Percentiles rank a stretch among this genome's conserved stretches.
Conservation (phyloP, 257 asterid species). For the Capsicum baccatum region DNA sequence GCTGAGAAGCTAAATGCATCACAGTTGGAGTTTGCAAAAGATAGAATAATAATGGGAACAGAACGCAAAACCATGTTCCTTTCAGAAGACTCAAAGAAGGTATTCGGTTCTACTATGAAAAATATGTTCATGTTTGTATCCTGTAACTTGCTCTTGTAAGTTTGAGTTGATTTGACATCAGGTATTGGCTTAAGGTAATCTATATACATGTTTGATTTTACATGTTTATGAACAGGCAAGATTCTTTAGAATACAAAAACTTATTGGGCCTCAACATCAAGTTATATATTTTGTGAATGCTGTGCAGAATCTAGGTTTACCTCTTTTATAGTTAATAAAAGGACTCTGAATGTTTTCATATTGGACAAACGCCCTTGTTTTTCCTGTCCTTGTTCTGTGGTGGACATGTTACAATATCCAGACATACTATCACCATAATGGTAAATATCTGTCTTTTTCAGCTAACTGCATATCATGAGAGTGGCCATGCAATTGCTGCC, state of each 20-base stretch:
- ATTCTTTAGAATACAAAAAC: neutral
- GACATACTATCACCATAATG: conserved; percentile 8
- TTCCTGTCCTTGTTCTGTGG: conserved; percentile 1
- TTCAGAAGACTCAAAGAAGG: conserved; percentile 96
- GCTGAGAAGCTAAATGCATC: conserved; percentile 81
- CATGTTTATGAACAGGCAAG: conserved; percentile 5
- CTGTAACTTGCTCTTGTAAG: conserved; percentile 3
- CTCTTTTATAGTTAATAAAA: conserved; percentile 1
- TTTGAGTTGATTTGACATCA: conserved; percentile 15
- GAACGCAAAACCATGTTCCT: conserved; percentile 95
- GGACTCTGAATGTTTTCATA: neutral
- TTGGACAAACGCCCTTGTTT: neutral
- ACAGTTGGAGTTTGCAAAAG: conserved; percentile 95
- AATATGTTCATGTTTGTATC: neutral
- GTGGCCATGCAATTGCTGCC: conserved; percentile 97
- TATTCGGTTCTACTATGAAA: conserved; percentile 30
- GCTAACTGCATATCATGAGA: conserved; percentile 98
- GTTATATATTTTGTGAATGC: neutral
- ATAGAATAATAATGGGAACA: conserved; percentile 97
- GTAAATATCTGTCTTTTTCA: conserved; percentile 41
- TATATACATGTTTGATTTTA: neutral
- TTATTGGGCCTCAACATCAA: neutral
- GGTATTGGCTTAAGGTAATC: neutral
- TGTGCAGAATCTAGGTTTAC: neutral
- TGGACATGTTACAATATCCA: conserved; percentile 1